These are phyloP conservation scores for Viola pubescens DNA, from an alignment of 441 rosid species.

Conservation along the genomic window DNA sequence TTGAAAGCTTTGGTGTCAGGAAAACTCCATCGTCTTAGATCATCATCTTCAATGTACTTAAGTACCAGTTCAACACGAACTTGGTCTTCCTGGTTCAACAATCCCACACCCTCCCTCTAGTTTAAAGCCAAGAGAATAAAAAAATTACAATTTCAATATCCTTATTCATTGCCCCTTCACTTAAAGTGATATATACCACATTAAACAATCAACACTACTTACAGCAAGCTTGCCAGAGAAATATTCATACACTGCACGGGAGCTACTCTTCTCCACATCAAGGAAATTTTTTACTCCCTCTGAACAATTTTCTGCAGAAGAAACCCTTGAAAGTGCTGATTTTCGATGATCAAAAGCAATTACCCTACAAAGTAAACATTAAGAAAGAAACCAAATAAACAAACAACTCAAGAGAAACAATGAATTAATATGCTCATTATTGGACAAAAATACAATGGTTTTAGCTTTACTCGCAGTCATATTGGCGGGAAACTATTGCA, in stretches of 20 bases:
- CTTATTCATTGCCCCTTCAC: neutral
- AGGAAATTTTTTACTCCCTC: conserved; percentile 31
- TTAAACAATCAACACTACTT: conserved; percentile 20
- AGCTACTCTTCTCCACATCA: conserved; percentile 59
- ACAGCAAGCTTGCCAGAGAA: conserved; percentile 57
- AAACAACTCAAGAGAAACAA: neutral
- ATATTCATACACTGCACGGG: conserved; percentile 52
- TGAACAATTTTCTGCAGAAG: conserved; percentile 18
- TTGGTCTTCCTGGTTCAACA: conserved; percentile 34
- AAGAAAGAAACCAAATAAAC: neutral
- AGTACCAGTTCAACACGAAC: conserved; percentile 34
- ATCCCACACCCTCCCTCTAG: conserved; percentile 30
- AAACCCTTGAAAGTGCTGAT: conserved; percentile 26
- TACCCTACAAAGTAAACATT: conserved; percentile 31
- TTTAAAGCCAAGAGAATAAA: conserved; percentile 11
- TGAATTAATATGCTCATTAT: neutral
- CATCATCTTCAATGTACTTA: conserved; percentile 54
- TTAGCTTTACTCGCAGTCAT: conserved; percentile 49
- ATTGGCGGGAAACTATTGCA: conserved; percentile 21
- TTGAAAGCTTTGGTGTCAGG: conserved; percentile 45
- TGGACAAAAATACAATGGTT: neutral
- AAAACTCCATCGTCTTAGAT: conserved; percentile 59
- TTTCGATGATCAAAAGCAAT: conserved; percentile 74
- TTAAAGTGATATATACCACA: neutral
- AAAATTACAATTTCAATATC: neutral